A percentile compares a stretch with the other conserved stretches of the same genome.
phyloP scores from a whole-genome alignment of 176 grass and related monocot species.

The Oryza nivara region DNA sequence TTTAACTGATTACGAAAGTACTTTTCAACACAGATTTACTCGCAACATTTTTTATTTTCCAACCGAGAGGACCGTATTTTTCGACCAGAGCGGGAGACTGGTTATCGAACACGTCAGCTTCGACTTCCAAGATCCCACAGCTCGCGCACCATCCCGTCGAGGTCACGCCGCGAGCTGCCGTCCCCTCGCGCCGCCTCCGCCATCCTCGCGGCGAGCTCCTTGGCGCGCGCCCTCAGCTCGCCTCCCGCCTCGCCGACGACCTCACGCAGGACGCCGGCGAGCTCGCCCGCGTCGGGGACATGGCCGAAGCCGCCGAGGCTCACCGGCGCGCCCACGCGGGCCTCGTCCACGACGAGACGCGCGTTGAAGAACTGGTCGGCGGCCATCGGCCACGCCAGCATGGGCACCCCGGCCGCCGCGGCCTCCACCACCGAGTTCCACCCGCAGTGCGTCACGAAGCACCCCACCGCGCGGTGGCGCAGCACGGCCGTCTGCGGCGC shows the following conservation, averaged over 20 bases:
- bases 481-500: neutral
- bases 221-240: conserved; percentile 16
- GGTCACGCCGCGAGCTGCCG: conserved; percentile 26
- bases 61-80: too few species aligned
- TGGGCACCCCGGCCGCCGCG: conserved; percentile 47
- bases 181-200: conserved; percentile 16
- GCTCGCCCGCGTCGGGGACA: conserved; percentile 34
- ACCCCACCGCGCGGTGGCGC: conserved; percentile 48
- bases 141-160: neutral
- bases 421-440: conserved; percentile 65
- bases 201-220: conserved; percentile 28
- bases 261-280: conserved; percentile 27
- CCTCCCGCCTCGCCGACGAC: conserved; percentile 11
- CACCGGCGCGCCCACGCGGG: conserved; percentile 20
- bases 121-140: too few species aligned
- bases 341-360: conserved; percentile 44
- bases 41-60: too few species aligned
- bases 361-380: conserved; percentile 62
- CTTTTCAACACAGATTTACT: too few species aligned
- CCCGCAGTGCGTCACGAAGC: conserved; percentile 59
- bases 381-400: conserved; percentile 55
- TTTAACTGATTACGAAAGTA: too few species aligned
- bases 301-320: conserved; percentile 20
- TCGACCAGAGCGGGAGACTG: too few species aligned
- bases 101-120: too few species aligned